A percentile compares a stretch with the other conserved stretches of the same genome.
Conservation (phyloP, 495 filamentous ascomycete species). For the Hypoxylon trugodes region DNA sequence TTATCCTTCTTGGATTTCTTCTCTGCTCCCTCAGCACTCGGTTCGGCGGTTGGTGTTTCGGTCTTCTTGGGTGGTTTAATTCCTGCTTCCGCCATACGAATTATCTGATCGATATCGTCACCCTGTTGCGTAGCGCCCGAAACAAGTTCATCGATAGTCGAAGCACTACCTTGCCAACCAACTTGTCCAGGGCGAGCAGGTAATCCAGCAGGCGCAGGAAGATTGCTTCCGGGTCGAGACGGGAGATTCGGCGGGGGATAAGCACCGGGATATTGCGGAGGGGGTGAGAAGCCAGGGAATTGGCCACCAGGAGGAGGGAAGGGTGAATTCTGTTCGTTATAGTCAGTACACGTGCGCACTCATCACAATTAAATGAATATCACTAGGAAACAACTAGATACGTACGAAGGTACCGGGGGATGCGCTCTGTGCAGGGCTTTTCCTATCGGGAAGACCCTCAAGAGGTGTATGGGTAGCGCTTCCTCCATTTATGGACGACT, state of each 20-base stretch:
- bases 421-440: slow-evolving; percentile 64
- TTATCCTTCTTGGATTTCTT: slow-evolving; percentile 79
- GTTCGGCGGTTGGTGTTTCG: slow-evolving; percentile 51
- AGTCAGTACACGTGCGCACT: slow-evolving; percentile 17
- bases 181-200: slow-evolving; percentile 53
- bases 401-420: slow-evolving; percentile 65
- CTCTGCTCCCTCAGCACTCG: slow-evolving; percentile 55
- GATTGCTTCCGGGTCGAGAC: slow-evolving; percentile 50
- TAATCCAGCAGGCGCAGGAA: slow-evolving; percentile 42
- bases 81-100: slow-evolving; percentile 65
- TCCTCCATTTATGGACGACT: slow-evolving; percentile 60
- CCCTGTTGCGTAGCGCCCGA: slow-evolving; percentile 57
- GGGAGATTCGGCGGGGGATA: slow-evolving; percentile 55
- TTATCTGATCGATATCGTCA: slow-evolving; percentile 66
- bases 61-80: slow-evolving; percentile 61
- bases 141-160: slow-evolving; percentile 71
- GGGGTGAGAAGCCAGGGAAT: slow-evolving; percentile 48
- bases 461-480: slow-evolving; percentile 69
- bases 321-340: slow-evolving; percentile 45
- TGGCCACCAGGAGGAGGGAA: slow-evolving; percentile 51
- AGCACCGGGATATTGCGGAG: slow-evolving; percentile 47
- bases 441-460: slow-evolving; percentile 58
- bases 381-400: slow-evolving; percentile 24
- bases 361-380: too few relatives aligned
- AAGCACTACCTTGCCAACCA: slow-evolving; percentile 48